Base-by-base conservation (phyloP, 192 early-diverging fungal species). In the Dissophora globulifera region DNA sequence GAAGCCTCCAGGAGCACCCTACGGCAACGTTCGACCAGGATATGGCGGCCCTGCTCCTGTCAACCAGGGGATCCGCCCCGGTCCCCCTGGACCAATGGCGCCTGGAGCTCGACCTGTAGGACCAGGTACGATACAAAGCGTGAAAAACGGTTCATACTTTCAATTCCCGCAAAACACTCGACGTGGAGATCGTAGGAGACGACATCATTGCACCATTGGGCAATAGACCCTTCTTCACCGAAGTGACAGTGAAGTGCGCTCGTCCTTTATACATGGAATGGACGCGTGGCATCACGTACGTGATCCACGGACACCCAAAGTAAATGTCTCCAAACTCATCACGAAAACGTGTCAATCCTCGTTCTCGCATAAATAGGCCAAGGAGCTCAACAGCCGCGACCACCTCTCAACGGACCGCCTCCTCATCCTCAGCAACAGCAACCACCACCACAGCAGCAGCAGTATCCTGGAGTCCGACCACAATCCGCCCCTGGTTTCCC, bases 401-500 rank as follows among this genome's bases (percentile, higher is more conserved):
- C 53, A 1, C 47, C 53, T 13, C 31, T 52, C 49, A 58, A 54
- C 52, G 62, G 62, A 33, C 8, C 50, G 32, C 47, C 25, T 31
- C 57, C 45, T 26, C 49, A 45, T 17, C 50, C 29, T 15, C 67
- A 59, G 32, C 60, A 62, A 29, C 62, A 53, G 33, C 54, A 40
- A 0, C n/a, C n/a, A n/a, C n/a, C n/a, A n/a, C n/a, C n/a, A n/a
- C 69, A 75, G 4, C 69, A 74, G 29, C 70, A 64, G 32, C 62
- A 64, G 30, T 42, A 62, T 29, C 23, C 51, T 56, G 72, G 63
- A 51, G 58, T 22, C 13, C 65, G 50, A 2, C 72, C 63, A 19
- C 11, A 23, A 16, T 52, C 58, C 2, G 20, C 29, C 22, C 69
- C 43, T 23, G 58, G 45, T 15, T 12, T 10, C 13, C 48, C 35